Evolutionary conservation across 2,329 filamentous ascomycete genomes (phyloP), one percentile per base, ranked within the genome.

Genomic region (Nigrospora osmanthi): DNA sequence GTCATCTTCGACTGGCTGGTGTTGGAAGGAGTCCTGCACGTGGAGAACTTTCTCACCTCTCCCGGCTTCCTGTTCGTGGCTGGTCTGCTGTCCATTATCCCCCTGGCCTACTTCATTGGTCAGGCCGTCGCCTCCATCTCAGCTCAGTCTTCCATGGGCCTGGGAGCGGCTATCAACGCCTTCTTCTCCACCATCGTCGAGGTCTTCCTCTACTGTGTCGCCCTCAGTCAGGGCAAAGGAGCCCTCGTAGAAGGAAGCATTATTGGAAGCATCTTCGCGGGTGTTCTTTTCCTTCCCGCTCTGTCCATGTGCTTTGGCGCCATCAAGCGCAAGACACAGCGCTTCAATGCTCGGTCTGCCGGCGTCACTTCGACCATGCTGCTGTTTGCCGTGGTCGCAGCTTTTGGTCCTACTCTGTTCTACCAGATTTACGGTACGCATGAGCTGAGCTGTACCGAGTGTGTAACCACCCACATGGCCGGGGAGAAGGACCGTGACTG

Each of bases 351-450:
- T 51, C 89, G 85, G 58, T 97, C 91, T 32, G 93, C 93, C 30
- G 89, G 93, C 60, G 93, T 97, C 32, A 97, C 91, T 1, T 96
- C 90, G 2, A 98, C 93, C 0, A 98, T 98, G 93, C 70, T 98
- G 46, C 75, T 98, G 11, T 98, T 98, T 61, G 91, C 93, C 19
- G 87, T 95, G 35, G 93, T 98, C 55, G 91, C 87, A 49, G 89
- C 91, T 10, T 98, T 98, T 65, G 86, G 91, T 0, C 93, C 93
- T 3, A 98, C 93, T 0, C 70, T 98, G 13, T 98, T 98, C 68
- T 98, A 97, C 67, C 91, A 98, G 60, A 95, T 98, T 51, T 97
- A 97, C 64, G 94, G 93, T 54, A 95, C 89, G 40, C 93, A 98
- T 60, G 89, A 98, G 68, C 78, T 98, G 43, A 93, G 89, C 58